Evolutionary conservation across 345 rosid species (phyloP).

Genomic region (Camelina hispida): DNA sequence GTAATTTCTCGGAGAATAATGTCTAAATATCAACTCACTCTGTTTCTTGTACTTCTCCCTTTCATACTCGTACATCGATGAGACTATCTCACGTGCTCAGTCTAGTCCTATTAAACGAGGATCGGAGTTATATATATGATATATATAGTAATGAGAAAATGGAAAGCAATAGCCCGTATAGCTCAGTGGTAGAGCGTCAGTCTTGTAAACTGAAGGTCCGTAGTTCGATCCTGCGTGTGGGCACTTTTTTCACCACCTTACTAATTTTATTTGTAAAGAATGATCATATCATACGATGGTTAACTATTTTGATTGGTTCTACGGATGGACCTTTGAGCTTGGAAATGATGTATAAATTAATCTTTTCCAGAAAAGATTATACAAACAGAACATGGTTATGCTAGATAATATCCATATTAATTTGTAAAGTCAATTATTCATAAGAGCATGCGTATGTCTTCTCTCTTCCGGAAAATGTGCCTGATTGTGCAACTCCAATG

Average conservation of each 20-base stretch:
- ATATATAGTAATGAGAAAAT: rapidly evolving
- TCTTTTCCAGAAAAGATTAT: background rate
- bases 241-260: constrained; percentile 40
- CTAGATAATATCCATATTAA: background rate
- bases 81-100: background rate
- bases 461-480: constrained; percentile 6
- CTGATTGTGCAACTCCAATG: constrained; percentile 23
- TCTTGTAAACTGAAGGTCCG: constrained; percentile 89
- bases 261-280: background rate
- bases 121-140: no score
- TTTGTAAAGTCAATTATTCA: constrained; percentile 19
- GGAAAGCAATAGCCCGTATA: constrained; percentile 54
- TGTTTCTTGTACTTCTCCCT: constrained; percentile 28
- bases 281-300: no score
- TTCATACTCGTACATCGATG: no score
- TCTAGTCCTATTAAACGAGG: background rate
- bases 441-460: constrained; percentile 29
- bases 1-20: background rate
- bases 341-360: background rate
- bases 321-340: background rate
- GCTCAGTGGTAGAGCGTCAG: constrained; percentile 97
- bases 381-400: constrained; percentile 11
- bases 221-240: constrained; percentile 84
- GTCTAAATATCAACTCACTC: constrained; percentile 22
- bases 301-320: background rate